These are phyloP conservation scores for Calocybe cyanea DNA, from an alignment of 768 basidiomycete species.

Conservation along the genomic window DNA sequence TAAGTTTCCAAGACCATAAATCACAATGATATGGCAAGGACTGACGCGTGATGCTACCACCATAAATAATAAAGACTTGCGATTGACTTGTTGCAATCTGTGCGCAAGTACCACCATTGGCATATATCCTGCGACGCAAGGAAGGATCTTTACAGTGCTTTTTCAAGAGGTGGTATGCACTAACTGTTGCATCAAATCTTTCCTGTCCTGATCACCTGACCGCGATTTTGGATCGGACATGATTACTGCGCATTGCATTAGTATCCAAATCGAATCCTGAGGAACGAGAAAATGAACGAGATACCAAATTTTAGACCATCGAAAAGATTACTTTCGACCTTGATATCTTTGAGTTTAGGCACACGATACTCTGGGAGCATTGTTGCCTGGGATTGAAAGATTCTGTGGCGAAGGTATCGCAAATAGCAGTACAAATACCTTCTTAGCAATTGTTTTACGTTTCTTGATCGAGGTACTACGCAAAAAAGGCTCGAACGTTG, in stretches of 20 bases:
- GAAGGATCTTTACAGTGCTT: too few relatives aligned
- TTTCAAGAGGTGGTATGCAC: conserved; percentile 17
- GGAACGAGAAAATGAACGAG: too few relatives aligned
- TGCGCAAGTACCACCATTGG: conserved; percentile 62
- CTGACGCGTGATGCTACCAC: conserved; percentile 66
- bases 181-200: conserved; percentile 64
- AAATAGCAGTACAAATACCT: conserved; percentile 32
- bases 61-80: conserved; percentile 60
- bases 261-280: neutral
- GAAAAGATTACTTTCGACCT: conserved; percentile 65
- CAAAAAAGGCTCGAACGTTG: neutral
- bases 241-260: conserved; percentile 48
- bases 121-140: conserved; percentile 51
- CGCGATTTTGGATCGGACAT: conserved; percentile 70
- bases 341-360: conserved; percentile 54
- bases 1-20: neutral
- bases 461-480: conserved; percentile 50
- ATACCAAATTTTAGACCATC: conserved; percentile 75
- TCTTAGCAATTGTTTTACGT: conserved; percentile 47
- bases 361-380: conserved; percentile 68
- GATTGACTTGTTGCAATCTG: conserved; percentile 58
- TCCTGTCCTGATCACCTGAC: conserved; percentile 65
- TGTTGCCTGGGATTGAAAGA: conserved; percentile 36
- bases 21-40: conserved; percentile 13
- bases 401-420: neutral